These are phyloP conservation scores for Coemansia sp. DNA, from an alignment of 192 early-diverging fungal species.

Conservation along the genomic window DNA sequence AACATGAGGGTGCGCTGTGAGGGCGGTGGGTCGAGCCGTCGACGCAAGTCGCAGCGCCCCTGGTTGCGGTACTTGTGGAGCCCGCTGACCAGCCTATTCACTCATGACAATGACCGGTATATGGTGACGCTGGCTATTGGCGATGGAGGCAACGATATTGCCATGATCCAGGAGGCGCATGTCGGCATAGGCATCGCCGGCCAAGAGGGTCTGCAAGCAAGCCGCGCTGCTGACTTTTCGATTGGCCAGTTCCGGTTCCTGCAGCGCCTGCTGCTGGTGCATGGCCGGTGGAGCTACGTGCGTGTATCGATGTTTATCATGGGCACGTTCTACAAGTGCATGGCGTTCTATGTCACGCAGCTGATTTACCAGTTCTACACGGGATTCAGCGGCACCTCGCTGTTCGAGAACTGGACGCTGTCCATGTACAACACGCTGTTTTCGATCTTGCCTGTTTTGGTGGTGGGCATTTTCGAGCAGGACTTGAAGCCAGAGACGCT, in stretches of 20 bases:
- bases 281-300: constrained; percentile 85
- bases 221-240: constrained; percentile 83
- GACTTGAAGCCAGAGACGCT: constrained; percentile 68
- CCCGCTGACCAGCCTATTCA: constrained; percentile 10
- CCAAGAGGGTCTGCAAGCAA: constrained; percentile 83
- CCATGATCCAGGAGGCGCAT: constrained; percentile 93
- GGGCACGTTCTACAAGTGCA: constrained; percentile 89
- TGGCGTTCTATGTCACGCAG: constrained; percentile 75
- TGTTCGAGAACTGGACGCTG: constrained; percentile 76
- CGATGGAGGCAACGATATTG: constrained; percentile 93
- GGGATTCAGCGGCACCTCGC: constrained; percentile 70
- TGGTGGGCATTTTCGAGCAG: constrained; percentile 80
- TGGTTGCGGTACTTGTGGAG: neutral
- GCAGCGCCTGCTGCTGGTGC: constrained; percentile 75
- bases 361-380: constrained; percentile 73
- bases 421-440: constrained; percentile 83
- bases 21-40: constrained; percentile 6
- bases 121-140: constrained; percentile 77
- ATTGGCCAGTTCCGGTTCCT: constrained; percentile 88
- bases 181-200: constrained; percentile 92
- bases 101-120: constrained; percentile 45
- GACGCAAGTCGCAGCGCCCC: neutral
- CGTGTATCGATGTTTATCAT: constrained; percentile 76
- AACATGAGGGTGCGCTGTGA: constrained; percentile 59
- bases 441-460: constrained; percentile 73